Evolutionary conservation across 441 rosid genomes (phyloP).

Genomic region (Raphanus hybrid): DNA sequence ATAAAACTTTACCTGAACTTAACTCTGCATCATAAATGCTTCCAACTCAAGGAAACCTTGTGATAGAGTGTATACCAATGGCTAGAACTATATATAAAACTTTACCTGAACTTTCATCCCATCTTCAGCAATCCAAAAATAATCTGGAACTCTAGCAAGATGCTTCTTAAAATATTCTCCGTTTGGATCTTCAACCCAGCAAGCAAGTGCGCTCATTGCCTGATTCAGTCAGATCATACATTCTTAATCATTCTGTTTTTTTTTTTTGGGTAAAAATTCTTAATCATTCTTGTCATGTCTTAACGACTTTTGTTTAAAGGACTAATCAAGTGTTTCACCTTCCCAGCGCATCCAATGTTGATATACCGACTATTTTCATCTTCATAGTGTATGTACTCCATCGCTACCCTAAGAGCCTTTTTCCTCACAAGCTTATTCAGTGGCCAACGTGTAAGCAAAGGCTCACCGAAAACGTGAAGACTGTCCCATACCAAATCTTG

Average conservation of each 20-base stretch:
- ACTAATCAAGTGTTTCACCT: slow-evolving; percentile 34
- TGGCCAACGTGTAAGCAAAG: slow-evolving; percentile 52
- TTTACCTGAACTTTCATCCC: slow-evolving; percentile 38
- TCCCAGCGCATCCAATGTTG: slow-evolving; percentile 53
- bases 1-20: background rate
- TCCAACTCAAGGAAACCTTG: slow-evolving; percentile 5
- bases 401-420: slow-evolving; percentile 45
- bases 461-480: slow-evolving; percentile 39
- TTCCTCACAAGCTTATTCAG: slow-evolving; percentile 49
- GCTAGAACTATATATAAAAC: background rate
- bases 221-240: slow-evolving; percentile 19
- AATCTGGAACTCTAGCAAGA: slow-evolving; percentile 35
- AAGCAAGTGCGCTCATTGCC: slow-evolving; percentile 50
- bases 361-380: slow-evolving; percentile 57
- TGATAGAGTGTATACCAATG: background rate
- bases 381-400: slow-evolving; percentile 53
- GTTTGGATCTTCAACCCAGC: slow-evolving; percentile 58
- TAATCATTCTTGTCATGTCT: background rate
- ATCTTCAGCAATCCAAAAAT: slow-evolving; percentile 39
- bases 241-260: background rate
- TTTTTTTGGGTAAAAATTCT: background rate
- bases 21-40: slow-evolving; percentile 43
- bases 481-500: slow-evolving; percentile 43
- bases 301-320: background rate
- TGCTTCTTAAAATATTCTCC: slow-evolving; percentile 55